Evolutionary conservation across 352 stramenopile genomes (phyloP).

Genomic region (Globisporangium abappressorium): DNA sequence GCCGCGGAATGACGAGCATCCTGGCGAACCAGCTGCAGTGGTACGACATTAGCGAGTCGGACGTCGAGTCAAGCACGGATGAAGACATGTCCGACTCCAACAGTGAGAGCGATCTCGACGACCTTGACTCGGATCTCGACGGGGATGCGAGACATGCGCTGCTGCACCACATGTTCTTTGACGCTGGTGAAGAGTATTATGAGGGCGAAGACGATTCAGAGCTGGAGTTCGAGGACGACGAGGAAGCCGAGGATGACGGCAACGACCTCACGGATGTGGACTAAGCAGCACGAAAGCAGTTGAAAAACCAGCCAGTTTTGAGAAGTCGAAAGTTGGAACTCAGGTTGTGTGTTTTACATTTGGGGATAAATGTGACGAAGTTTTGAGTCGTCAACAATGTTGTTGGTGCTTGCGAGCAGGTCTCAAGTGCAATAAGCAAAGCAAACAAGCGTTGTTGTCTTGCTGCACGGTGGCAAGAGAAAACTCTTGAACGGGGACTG

Average conservation of each 20-base stretch:
- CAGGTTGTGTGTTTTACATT: background rate
- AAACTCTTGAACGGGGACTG: background rate
- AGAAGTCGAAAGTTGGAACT: background rate
- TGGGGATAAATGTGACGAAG: background rate
- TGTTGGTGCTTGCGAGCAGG: background rate
- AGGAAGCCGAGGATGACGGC: background rate
- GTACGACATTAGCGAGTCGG: slow-evolving; percentile 55
- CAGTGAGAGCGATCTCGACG: slow-evolving; percentile 1
- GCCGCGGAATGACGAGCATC: slow-evolving; percentile 22
- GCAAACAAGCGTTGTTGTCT: background rate
- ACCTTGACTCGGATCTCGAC: background rate
- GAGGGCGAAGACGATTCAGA: slow-evolving; percentile 6
- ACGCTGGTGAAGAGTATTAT: background rate
- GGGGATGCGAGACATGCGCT: slow-evolving; percentile 6
- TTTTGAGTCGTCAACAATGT: background rate
- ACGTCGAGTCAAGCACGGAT: slow-evolving; percentile 20
- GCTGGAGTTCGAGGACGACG: slow-evolving; percentile 16
- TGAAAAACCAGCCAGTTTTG: background rate
- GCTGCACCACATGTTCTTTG: slow-evolving; percentile 10
- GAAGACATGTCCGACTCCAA: background rate
- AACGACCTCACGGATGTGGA: background rate
- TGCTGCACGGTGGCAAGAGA: background rate
- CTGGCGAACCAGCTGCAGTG: slow-evolving; percentile 37
- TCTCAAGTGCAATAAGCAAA: background rate
- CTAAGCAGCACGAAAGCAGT: background rate